These are phyloP conservation scores for Aspergillus piperis DNA, from an alignment of 2,329 filamentous ascomycete species.

Conservation along the genomic window DNA sequence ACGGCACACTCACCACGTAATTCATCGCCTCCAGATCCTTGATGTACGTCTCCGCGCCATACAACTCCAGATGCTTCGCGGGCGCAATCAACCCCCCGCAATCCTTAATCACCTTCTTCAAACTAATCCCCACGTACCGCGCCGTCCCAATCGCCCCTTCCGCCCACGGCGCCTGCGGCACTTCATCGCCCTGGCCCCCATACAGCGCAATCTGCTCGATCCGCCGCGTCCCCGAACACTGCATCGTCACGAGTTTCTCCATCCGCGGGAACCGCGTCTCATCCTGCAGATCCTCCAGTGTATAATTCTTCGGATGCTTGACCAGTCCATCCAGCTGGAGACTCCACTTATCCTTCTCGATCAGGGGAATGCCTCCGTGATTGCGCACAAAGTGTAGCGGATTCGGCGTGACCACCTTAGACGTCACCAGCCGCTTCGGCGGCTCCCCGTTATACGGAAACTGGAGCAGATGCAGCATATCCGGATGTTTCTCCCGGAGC, in stretches of 20 bases:
- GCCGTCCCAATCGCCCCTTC: constrained; percentile 70
- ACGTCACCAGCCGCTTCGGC: constrained; percentile 59
- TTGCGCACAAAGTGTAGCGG: constrained; percentile 68
- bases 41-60: constrained; percentile 72
- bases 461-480: constrained; percentile 64
- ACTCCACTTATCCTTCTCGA: constrained; percentile 58
- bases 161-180: constrained; percentile 55
- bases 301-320: constrained; percentile 58
- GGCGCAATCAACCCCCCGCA: constrained; percentile 62
- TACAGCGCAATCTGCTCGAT: constrained; percentile 69
- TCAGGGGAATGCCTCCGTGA: constrained; percentile 69
- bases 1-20: constrained; percentile 68
- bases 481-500: constrained; percentile 57
- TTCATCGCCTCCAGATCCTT: constrained; percentile 67
- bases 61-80: constrained; percentile 66
- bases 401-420: constrained; percentile 61
- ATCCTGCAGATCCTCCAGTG: constrained; percentile 61
- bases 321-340: constrained; percentile 64
- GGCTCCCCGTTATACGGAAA: constrained; percentile 68
- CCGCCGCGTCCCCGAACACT: constrained; percentile 69
- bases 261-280: constrained; percentile 62
- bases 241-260: constrained; percentile 62
- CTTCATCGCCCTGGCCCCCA: constrained; percentile 67
- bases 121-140: constrained; percentile 61
- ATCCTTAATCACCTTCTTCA: constrained; percentile 70